Percentiles rank a stretch among this genome's conserved stretches.
These are phyloP conservation scores for Rubia balearica DNA, from an alignment of 305 asterid genomes.

Conservation along the genomic window DNA sequence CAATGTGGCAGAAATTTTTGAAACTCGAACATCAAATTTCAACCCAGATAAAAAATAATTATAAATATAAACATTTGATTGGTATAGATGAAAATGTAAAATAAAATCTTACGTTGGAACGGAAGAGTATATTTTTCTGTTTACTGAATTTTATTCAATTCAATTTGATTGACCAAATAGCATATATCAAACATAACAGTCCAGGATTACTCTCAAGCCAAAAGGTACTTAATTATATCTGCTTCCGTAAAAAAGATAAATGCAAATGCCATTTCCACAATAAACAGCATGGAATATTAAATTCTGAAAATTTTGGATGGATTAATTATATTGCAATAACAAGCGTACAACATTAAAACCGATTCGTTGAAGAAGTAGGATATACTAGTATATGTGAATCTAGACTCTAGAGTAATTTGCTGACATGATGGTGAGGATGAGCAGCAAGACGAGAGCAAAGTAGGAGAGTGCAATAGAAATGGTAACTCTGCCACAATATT, in stretches of 20 bases:
- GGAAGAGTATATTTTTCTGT: too few species aligned
- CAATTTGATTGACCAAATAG: too few species aligned
- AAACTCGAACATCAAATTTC: too few species aligned
- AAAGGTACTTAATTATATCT: background rate
- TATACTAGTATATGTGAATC: background rate
- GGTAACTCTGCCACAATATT: slow-evolving; percentile 17
- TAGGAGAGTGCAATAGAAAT: slow-evolving; percentile 17
- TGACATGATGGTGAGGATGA: slow-evolving; percentile 18
- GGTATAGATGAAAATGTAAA: too few species aligned
- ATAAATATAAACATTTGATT: too few species aligned
- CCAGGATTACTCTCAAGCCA: background rate
- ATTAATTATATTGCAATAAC: background rate
- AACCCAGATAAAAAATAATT: too few species aligned
- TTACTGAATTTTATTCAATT: too few species aligned
- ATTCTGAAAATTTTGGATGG: background rate
- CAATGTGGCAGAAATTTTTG: too few species aligned
- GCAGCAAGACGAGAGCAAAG: slow-evolving; percentile 5
- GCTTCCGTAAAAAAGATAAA: background rate
- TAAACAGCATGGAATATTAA: background rate
- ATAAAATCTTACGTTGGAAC: too few species aligned
- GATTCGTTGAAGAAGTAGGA: background rate
- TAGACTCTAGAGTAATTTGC: slow-evolving; percentile 14
- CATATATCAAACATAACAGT: background rate
- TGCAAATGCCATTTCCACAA: background rate
- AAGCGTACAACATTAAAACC: background rate